Conservation (phyloP, 2,329 filamentous ascomycete genomes). For the Phyllosticta paracitricarpa region DNA sequence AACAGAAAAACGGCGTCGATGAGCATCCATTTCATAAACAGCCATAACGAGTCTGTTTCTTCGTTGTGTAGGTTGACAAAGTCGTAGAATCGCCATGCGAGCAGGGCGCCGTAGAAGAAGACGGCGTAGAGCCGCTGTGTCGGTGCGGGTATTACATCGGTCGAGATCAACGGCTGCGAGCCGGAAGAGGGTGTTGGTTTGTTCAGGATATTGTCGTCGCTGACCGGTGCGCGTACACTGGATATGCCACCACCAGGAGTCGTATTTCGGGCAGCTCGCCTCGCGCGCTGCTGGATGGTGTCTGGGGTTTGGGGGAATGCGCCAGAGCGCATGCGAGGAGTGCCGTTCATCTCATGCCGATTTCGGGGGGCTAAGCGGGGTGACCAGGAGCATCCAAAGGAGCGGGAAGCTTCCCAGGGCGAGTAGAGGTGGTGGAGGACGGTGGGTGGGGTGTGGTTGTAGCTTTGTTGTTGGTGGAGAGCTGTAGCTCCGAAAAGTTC, state of each 20-base stretch:
- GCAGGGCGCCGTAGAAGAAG: conserved; percentile 64
- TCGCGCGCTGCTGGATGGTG: conserved; percentile 15
- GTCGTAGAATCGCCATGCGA: conserved; percentile 81
- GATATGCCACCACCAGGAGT: conserved; percentile 16
- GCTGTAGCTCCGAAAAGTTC: conserved; percentile 21
- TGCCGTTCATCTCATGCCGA: conserved; percentile 66
- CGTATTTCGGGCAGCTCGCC: conserved; percentile 14
- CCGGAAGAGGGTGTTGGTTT: conserved; percentile 11
- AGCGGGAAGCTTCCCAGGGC: conserved; percentile 1
- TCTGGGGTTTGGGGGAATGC: conserved; percentile 69
- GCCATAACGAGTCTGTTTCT: conserved; percentile 75
- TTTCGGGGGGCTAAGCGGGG: not conserved
- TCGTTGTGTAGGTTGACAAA: conserved; percentile 69
- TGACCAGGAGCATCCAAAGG: not conserved
- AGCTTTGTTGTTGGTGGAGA: conserved; percentile 12
- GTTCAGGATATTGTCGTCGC: conserved; percentile 24
- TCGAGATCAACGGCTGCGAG: conserved; percentile 60
- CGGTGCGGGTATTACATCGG: conserved; percentile 75
- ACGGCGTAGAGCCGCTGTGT: conserved; percentile 82
- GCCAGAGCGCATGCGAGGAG: conserved; percentile 66
- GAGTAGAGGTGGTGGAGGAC: not conserved
- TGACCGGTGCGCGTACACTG: conserved; percentile 21
- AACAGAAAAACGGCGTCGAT: conserved; percentile 84
- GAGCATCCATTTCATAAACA: conserved; percentile 87
- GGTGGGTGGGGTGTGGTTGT: conserved; percentile 6